Evolutionary conservation across 192 early-diverging fungal genomes (phyloP), one percentile per base, ranked within the genome.

Genomic region (Thamnidium elegans): DNA sequence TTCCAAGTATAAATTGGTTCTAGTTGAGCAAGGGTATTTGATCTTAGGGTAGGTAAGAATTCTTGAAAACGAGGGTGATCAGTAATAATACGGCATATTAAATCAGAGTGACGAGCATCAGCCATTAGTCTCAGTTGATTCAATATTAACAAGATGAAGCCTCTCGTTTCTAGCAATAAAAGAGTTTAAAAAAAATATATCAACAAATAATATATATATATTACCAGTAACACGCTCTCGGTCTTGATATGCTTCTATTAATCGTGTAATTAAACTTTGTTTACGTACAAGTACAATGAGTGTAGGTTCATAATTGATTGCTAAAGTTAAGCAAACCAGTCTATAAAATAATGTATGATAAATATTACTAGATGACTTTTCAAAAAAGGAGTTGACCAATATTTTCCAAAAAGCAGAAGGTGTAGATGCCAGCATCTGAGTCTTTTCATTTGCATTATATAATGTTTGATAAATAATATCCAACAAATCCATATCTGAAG

Each of bases 311-410:
- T 68, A 45, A 13, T 55, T 8, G 7, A 58, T 58, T 4, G 19
- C 47, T 0, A 73, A 21, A 6, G 63, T 51, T 8, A 63, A 45
- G 26, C 55, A 65, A 13, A 73, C 50, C 5, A 73, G 43, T 44
- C 66, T 53, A 53, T 63, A 73, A 30, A 73, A 73, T 23, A 73
- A 26, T 2, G 72, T 59, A 13, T 73, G 72, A 58, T 73, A 73
- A 19, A 67, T 68, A 59, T 55, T 68, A 43, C 66, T 73, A 13
- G 62, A 60, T 61, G 44, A 44, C 42, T 68, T 65, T 59, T 73
- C 72, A 58, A 73, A 68, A 36, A 73, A 73, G n/a, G 62, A 68
- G 20, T 73, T 67, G 7, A 73, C 72, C 14, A 73, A 10, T 4
- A 73, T 50, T 17, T 59, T 67, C 72, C 72, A 73, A 46, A 73